Percentiles rank a stretch among this genome's conserved stretches.
Evolutionary conservation across 257 asterid genomes (phyloP).

Genomic region (Solanum sejunctum): DNA sequence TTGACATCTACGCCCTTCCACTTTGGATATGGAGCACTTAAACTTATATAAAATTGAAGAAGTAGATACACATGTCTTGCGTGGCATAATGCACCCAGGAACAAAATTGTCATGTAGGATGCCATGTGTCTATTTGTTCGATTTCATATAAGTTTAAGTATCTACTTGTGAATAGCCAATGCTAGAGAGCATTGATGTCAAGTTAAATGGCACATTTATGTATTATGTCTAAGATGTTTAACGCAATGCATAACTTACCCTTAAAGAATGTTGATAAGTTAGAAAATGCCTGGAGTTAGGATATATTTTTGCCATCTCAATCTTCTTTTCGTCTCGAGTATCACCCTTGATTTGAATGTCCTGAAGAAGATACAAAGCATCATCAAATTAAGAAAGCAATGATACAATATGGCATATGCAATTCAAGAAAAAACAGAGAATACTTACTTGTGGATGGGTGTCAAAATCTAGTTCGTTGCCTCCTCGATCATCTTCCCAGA

Average conservation of each 20-base stretch:
- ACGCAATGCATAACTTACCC: slow-evolving; percentile 20
- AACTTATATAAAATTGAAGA: no score
- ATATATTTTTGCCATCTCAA: slow-evolving; percentile 40
- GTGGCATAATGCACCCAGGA: no score
- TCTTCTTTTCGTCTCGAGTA: slow-evolving; percentile 55
- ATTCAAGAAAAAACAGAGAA: neutral
- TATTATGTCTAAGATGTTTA: no score
- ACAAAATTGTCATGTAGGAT: no score
- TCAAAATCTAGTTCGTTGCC: slow-evolving; percentile 56
- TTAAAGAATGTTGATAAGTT: slow-evolving; percentile 65
- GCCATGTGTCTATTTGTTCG: no score
- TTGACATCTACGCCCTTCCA: no score
- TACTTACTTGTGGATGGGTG: slow-evolving; percentile 49
- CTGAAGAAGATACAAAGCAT: slow-evolving; percentile 12
- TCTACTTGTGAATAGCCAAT: no score
- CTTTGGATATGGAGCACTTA: no score
- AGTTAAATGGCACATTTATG: no score
- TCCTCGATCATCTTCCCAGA: slow-evolving; percentile 78
- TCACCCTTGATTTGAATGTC: slow-evolving; percentile 71
- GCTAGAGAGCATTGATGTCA: no score
- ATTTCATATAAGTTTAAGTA: no score
- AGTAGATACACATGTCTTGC: no score
- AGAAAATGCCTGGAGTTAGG: slow-evolving; percentile 51
- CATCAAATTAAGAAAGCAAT: neutral
- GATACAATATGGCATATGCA: neutral